Conservation (phyloP, 148 eudicot species). For the Rheum nobile region DNA sequence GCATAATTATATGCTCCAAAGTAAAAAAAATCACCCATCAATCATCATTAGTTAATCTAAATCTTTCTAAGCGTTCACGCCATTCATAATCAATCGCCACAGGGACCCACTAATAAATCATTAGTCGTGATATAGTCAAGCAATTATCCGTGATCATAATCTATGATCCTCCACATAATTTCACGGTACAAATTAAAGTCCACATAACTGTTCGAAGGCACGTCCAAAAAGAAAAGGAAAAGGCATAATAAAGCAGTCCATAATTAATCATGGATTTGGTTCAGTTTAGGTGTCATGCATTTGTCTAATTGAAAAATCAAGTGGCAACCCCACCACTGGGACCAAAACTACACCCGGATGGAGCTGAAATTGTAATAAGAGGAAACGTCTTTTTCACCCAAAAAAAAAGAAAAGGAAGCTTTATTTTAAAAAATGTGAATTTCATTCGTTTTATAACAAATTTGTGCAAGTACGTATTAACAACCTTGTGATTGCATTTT, state of each 20-base stretch:
- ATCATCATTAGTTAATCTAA: background rate
- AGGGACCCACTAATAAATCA: background rate
- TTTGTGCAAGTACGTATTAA: no score
- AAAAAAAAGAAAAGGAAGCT: no score
- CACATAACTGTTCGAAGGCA: background rate
- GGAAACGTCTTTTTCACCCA: no score
- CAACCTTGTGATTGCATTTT: no score
- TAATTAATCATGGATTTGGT: background rate
- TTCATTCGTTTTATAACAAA: no score
- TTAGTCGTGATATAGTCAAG: background rate
- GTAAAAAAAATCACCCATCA: background rate
- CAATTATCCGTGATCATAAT: background rate
- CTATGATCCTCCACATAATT: background rate
- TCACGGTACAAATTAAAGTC: background rate
- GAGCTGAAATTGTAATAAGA: no score
- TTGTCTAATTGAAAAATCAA: background rate
- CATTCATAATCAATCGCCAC: background rate
- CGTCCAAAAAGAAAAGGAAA: conserved; percentile 3
- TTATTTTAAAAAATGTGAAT: no score
- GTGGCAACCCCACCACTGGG: background rate
- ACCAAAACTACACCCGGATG: no score
- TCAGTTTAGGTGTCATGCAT: background rate
- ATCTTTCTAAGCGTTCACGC: conserved; percentile 7
- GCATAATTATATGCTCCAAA: background rate
- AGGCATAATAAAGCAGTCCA: background rate